Conservation (phyloP, 2,329 filamentous ascomycete genomes). For the Lasiodiplodia theobromae region DNA sequence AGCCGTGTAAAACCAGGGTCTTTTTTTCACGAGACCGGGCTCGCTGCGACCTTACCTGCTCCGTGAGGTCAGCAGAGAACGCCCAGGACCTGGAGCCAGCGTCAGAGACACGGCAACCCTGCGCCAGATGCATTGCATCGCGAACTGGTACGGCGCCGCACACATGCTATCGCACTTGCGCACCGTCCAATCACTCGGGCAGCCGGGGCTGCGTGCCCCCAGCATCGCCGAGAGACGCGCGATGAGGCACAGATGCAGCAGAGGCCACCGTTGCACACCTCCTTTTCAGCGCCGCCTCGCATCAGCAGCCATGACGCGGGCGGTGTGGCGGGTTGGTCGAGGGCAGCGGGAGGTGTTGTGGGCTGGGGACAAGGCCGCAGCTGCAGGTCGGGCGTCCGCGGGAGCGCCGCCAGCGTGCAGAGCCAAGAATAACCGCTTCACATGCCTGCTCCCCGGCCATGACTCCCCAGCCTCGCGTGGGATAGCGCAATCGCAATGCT, state of each 20-base stretch:
- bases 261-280: conserved; percentile 21
- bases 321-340: conserved; percentile 10
- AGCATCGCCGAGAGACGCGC: not conserved
- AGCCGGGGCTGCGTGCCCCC: conserved; percentile 13
- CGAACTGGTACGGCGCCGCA: not conserved
- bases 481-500: conserved; percentile 10
- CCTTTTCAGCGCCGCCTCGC: conserved; percentile 16
- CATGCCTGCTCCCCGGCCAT: not conserved
- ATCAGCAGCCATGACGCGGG: conserved; percentile 10
- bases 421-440: conserved; percentile 7
- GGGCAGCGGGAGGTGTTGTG: conserved; percentile 6
- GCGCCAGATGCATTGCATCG: not conserved
- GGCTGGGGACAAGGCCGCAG: conserved; percentile 19
- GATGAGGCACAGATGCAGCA: conserved; percentile 24
- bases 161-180: conserved; percentile 1
- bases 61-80: conserved; percentile 17
- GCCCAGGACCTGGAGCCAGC: not conserved
- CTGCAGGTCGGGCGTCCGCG: conserved; percentile 23
- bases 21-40: conserved; percentile 24
- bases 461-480: not conserved
- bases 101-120: not conserved
- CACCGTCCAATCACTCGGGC: conserved; percentile 15
- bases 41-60: not conserved
- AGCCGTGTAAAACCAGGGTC: conserved; percentile 17
- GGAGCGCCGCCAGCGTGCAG: conserved; percentile 7